Evolutionary conservation across 2,329 filamentous ascomycete species (phyloP).

Genomic region (Aspergillus chevalieri): DNA sequence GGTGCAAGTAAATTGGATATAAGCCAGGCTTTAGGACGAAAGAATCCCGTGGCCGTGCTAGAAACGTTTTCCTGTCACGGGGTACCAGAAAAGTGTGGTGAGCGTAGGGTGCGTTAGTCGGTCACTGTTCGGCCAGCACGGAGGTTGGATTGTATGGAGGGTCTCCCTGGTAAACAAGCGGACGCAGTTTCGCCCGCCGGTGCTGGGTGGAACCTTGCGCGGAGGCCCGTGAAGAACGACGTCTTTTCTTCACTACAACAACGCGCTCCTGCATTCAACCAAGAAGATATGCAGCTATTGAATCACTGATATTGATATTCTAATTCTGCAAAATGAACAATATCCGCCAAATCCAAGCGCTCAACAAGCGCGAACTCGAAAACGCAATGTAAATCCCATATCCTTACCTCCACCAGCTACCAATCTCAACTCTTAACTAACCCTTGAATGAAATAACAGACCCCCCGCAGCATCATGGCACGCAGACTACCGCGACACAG

Average conservation of each 20-base stretch:
- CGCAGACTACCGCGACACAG: conserved; percentile 93
- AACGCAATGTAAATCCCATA: conserved; percentile 62
- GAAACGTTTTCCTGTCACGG: background rate
- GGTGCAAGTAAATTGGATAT: background rate
- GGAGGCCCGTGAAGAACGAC: conserved; percentile 13
- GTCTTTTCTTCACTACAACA: background rate
- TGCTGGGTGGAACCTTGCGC: conserved; percentile 14
- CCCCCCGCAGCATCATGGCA: conserved; percentile 89
- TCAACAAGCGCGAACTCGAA: conserved; percentile 93
- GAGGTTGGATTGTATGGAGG: background rate
- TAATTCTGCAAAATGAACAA: conserved; percentile 66
- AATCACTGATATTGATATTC: background rate
- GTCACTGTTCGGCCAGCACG: background rate
- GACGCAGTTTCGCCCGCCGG: conserved; percentile 4
- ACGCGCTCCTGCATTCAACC: background rate
- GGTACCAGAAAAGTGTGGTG: background rate
- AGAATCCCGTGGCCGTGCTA: background rate
- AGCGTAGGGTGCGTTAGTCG: no score
- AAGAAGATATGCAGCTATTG: background rate
- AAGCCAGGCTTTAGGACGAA: background rate
- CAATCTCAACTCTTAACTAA: conserved; percentile 5
- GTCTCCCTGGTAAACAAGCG: conserved; percentile 7
- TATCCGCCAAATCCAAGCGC: conserved; percentile 82
- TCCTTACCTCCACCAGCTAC: conserved; percentile 8
- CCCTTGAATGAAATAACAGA: conserved; percentile 39